phyloP scores from a whole-genome alignment of 306 rosid genomes.

The Quercus rubra region DNA sequence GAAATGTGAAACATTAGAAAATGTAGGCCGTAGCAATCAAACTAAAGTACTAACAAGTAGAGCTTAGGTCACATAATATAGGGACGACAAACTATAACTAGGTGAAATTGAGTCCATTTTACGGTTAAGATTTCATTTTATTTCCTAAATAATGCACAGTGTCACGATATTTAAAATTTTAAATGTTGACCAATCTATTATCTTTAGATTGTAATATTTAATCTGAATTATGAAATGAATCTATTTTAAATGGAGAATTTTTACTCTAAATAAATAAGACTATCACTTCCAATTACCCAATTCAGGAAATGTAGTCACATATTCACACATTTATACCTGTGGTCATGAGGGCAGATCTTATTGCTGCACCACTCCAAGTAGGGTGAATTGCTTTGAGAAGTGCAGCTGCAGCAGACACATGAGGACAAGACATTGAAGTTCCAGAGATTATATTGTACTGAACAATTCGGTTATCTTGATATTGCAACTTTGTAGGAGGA shows the following conservation, averaged over 20 bases:
- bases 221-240: too few relatives aligned
- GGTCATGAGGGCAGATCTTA: constrained; percentile 89
- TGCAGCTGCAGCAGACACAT: constrained; percentile 66
- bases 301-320: too few relatives aligned
- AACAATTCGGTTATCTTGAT: constrained; percentile 54
- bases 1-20: not conserved
- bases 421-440: constrained; percentile 98
- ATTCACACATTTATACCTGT: constrained; percentile 42
- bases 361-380: constrained; percentile 80
- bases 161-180: too few relatives aligned
- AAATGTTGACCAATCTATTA: too few relatives aligned
- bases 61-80: not conserved
- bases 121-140: too few relatives aligned
- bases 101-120: too few relatives aligned
- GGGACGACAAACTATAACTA: too few relatives aligned
- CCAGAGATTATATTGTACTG: constrained; percentile 74
- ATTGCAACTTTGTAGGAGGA: constrained; percentile 61
- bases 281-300: too few relatives aligned
- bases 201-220: too few relatives aligned
- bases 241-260: too few relatives aligned
- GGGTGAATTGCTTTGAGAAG: constrained; percentile 88
- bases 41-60: not conserved
- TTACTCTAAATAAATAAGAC: too few relatives aligned
- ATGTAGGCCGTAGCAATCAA: not conserved
- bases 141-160: too few relatives aligned